phyloP scores from a whole-genome alignment of 768 basidiomycete species.

The Sistotremastrum niveocremeum region DNA sequence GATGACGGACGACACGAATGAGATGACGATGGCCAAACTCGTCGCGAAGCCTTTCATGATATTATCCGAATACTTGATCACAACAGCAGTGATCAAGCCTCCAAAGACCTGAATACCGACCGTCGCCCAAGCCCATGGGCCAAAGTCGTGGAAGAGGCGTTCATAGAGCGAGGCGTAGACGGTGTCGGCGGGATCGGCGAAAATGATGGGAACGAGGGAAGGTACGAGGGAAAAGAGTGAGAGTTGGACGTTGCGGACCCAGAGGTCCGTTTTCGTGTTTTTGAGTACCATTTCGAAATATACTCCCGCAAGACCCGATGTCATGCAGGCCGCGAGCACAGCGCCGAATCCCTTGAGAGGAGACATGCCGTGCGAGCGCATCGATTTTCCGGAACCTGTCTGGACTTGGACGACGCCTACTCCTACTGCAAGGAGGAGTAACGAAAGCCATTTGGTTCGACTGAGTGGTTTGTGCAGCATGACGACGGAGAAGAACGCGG shows the following conservation, averaged over 20 bases:
- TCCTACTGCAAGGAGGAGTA: slow-evolving; percentile 76
- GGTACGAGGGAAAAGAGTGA: slow-evolving; percentile 90
- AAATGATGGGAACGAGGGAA: slow-evolving; percentile 65
- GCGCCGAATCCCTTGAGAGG: slow-evolving; percentile 80
- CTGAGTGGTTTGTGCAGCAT: slow-evolving; percentile 66
- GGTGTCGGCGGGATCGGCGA: slow-evolving; percentile 21
- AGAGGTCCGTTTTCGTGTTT: slow-evolving; percentile 76
- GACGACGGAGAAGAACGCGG: slow-evolving; percentile 77
- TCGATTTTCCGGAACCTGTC: slow-evolving; percentile 26
- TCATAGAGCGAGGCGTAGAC: slow-evolving; percentile 23
- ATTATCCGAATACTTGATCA: slow-evolving; percentile 91
- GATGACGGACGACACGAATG: slow-evolving; percentile 82
- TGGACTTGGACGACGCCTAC: slow-evolving; percentile 92
- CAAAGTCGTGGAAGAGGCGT: slow-evolving; percentile 71
- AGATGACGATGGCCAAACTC: slow-evolving; percentile 84
- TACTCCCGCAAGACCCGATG: slow-evolving; percentile 90
- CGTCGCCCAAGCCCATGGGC: slow-evolving; percentile 84
- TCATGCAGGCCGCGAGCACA: slow-evolving; percentile 83
- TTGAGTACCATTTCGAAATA: slow-evolving; percentile 99
- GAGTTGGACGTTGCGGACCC: slow-evolving; percentile 94
- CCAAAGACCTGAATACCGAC: slow-evolving; percentile 81
- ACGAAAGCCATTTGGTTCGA: slow-evolving; percentile 68
- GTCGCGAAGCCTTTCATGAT: slow-evolving; percentile 93
- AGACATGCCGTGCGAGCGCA: slow-evolving; percentile 55
- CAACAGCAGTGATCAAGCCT: slow-evolving; percentile 84